Evolutionary conservation across 2,329 filamentous ascomycete genomes (phyloP).

Genomic region (Colletotrichum acutatum): DNA sequence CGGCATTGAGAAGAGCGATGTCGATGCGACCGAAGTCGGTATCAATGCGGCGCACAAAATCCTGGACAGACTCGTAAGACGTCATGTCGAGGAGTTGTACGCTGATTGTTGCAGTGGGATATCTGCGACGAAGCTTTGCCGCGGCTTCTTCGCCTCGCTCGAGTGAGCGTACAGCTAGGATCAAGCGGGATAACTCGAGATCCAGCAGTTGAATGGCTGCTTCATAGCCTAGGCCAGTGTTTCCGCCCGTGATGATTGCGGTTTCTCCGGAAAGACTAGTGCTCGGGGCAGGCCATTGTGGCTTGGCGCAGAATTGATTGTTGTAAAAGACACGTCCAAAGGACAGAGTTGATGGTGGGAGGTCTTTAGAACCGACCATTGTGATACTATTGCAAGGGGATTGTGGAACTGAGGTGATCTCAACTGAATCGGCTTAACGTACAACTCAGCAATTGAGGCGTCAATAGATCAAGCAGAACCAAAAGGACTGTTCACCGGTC

Average conservation of each 20-base stretch:
- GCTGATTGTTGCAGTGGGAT: conserved; percentile 50
- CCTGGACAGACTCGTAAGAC: conserved; percentile 55
- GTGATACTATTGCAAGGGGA: neutral
- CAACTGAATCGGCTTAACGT: no score
- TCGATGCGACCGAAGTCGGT: conserved; percentile 51
- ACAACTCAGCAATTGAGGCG: no score
- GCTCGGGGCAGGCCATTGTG: conserved; percentile 34
- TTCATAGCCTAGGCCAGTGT: conserved; percentile 59
- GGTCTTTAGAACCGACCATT: neutral
- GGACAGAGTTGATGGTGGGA: neutral
- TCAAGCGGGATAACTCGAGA: conserved; percentile 52
- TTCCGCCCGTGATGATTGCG: conserved; percentile 61
- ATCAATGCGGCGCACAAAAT: conserved; percentile 52
- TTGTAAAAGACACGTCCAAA: conserved; percentile 37
- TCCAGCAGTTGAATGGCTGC: conserved; percentile 52
- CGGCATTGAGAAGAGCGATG: conserved; percentile 59
- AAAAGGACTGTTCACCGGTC: no score
- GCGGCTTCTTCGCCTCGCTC: conserved; percentile 56
- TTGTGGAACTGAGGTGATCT: neutral
- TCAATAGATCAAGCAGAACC: neutral
- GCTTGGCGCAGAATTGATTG: conserved; percentile 42
- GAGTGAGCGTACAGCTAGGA: conserved; percentile 58
- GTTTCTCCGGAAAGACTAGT: conserved; percentile 48
- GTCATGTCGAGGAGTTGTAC: conserved; percentile 63
- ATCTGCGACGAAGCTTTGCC: conserved; percentile 41